Conservation (phyloP, 495 filamentous ascomycete species). For the Neurospora sp. region DNA sequence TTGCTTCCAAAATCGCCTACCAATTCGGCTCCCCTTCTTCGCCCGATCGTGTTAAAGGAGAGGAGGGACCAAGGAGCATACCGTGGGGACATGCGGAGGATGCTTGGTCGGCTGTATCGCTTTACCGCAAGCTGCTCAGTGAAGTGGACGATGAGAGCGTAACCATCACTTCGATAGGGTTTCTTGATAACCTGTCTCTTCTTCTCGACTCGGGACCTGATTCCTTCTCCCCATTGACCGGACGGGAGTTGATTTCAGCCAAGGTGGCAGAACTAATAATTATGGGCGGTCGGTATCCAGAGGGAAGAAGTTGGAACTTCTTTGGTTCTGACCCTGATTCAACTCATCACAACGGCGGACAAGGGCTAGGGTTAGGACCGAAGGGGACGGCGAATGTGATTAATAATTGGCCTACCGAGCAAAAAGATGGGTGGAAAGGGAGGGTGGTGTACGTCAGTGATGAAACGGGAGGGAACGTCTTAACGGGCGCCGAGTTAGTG, state of each 20-base stretch:
- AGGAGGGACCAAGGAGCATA: conserved; percentile 26
- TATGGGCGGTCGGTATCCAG: conserved; percentile 38
- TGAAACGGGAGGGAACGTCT: conserved; percentile 26
- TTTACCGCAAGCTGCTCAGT: conserved; percentile 33
- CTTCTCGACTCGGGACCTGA: conserved; percentile 31
- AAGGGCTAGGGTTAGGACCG: background rate
- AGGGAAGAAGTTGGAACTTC: conserved; percentile 35
- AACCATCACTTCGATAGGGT: conserved; percentile 35
- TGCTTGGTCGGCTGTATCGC: conserved; percentile 20
- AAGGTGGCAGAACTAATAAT: conserved; percentile 37
- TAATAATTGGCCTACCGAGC: conserved; percentile 9
- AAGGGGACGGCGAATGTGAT: conserved; percentile 25
- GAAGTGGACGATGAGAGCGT: conserved; percentile 26
- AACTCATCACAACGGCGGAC: background rate
- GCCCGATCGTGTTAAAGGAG: conserved; percentile 10
- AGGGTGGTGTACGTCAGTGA: conserved; percentile 25
- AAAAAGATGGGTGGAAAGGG: conserved; percentile 19
- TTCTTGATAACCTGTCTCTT: conserved; percentile 32
- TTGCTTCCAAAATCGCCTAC: background rate
- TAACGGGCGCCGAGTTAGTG: conserved; percentile 26
- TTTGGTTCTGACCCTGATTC: conserved; percentile 21
- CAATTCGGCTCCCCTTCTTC: background rate
- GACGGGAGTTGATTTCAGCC: conserved; percentile 23
- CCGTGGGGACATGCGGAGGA: conserved; percentile 27
- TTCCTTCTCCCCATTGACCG: conserved; percentile 19